Percentiles rank a stretch among this genome's conserved stretches.
Conservation (phyloP, 2,329 filamentous ascomycete species). For the Pseudogymnoascus verrucosus region DNA sequence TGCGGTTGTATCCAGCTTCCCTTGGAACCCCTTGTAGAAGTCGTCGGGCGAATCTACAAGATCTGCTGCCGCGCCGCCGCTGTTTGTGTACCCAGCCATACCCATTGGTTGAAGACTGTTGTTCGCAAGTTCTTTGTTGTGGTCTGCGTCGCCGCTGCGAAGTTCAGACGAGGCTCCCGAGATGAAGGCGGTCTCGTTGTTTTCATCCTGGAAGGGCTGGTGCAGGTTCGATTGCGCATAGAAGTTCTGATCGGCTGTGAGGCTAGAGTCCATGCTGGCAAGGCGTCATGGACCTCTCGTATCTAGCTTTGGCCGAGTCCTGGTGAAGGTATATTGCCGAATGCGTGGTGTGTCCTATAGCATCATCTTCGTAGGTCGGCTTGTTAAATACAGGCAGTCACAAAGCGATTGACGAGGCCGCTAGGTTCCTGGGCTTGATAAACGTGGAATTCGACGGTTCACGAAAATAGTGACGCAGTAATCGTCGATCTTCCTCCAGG, state of each 20-base stretch:
- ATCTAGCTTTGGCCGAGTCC: constrained; percentile 3
- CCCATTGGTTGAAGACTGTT: background rate
- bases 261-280: constrained; percentile 26
- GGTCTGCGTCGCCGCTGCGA: background rate
- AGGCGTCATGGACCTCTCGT: background rate
- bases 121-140: background rate
- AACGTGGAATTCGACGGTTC: background rate
- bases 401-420: background rate
- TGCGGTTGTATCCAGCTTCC: constrained; percentile 21
- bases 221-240: constrained; percentile 16
- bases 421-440: background rate
- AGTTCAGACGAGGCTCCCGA: background rate
- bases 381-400: background rate
- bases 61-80: background rate
- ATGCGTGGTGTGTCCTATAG: background rate
- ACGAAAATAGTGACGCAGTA: background rate
- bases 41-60: constrained; percentile 33
- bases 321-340: constrained; percentile 2
- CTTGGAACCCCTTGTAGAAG: constrained; percentile 40
- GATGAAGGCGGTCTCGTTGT: background rate
- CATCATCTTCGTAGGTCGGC: background rate
- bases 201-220: background rate
- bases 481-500: constrained; percentile 1
- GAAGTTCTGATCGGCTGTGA: constrained; percentile 28
- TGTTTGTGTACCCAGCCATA: background rate